These are phyloP conservation scores for Novymonas esmeraldas DNA, from an alignment of 208 protist genomes.

Conservation along the genomic window DNA sequence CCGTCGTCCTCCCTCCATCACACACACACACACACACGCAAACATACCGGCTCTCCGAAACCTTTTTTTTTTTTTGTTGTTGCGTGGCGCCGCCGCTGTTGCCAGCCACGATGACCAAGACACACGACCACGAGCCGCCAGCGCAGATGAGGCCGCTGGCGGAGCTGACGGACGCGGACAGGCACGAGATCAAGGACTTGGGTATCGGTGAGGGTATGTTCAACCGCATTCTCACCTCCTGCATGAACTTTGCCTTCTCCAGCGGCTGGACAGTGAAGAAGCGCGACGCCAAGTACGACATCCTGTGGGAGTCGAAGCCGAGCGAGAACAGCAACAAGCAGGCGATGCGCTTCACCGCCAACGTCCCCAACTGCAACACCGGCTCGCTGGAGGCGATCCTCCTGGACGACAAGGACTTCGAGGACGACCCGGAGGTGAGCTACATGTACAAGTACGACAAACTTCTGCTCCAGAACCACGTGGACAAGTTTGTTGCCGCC, in stretches of 20 bases:
- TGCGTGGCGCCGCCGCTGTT: too few relatives aligned
- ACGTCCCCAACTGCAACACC: constrained; percentile 40
- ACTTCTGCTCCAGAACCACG: constrained; percentile 23
- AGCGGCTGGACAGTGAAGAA: constrained; percentile 21
- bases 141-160: constrained; percentile 15
- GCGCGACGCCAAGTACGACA: constrained; percentile 9
- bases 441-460: constrained; percentile 42
- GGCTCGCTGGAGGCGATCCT: constrained; percentile 37
- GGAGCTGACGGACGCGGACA: constrained; percentile 30
- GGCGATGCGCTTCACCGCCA: constrained; percentile 33
- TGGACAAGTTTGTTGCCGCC: constrained; percentile 23
- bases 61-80: neutral
- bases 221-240: constrained; percentile 15
- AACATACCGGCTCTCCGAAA: too few relatives aligned
- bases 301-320: constrained; percentile 23
- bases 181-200: constrained; percentile 21
- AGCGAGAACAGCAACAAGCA: constrained; percentile 30
- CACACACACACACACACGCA: too few relatives aligned
- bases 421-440: constrained; percentile 30
- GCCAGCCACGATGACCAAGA: constrained; percentile 14
- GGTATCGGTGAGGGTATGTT: constrained; percentile 26
- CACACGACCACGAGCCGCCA: neutral
- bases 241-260: constrained; percentile 14
- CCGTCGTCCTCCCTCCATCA: too few relatives aligned
- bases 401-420: constrained; percentile 33